Conservation (phyloP, 805 yeast species). For the Starmerella geochares region DNA sequence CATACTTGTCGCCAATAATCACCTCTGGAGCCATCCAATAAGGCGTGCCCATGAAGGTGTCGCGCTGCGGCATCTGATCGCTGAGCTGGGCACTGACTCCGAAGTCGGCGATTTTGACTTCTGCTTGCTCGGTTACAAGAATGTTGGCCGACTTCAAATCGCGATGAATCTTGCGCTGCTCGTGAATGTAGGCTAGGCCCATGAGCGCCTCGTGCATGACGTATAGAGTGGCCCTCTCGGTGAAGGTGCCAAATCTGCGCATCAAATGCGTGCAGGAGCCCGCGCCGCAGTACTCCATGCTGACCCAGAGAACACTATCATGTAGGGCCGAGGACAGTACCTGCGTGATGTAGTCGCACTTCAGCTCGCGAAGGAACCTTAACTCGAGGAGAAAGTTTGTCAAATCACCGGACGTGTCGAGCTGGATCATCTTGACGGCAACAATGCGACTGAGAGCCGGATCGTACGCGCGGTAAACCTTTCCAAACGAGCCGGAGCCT, state of each 20-base stretch:
- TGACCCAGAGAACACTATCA: conserved; percentile 70
- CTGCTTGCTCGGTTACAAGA: conserved; percentile 56
- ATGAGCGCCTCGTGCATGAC: conserved; percentile 53
- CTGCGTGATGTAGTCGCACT: conserved; percentile 56
- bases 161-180: conserved; percentile 68
- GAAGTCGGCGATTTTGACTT: conserved; percentile 78
- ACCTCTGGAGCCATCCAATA: conserved; percentile 99
- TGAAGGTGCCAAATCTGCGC: conserved; percentile 42
- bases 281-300: conserved; percentile 93
- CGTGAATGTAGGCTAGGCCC: conserved; percentile 71
- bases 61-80: conserved; percentile 41
- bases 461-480: conserved; percentile 29
- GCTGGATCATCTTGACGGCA: conserved; percentile 78
- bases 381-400: conserved; percentile 66
- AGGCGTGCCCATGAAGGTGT: conserved; percentile 89
- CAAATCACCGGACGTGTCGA: conserved; percentile 69
- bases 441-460: conserved; percentile 39
- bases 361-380: conserved; percentile 55
- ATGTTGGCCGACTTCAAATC: conserved; percentile 89
- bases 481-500: conserved; percentile 27
- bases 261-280: conserved; percentile 74
- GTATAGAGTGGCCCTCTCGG: conserved; percentile 51
- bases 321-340: conserved; percentile 54
- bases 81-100: conserved; percentile 84
- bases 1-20: conserved; percentile 58